Evolutionary conservation across 164 flowering plant species (phyloP).

Genomic region (Dillenia turbinata): DNA sequence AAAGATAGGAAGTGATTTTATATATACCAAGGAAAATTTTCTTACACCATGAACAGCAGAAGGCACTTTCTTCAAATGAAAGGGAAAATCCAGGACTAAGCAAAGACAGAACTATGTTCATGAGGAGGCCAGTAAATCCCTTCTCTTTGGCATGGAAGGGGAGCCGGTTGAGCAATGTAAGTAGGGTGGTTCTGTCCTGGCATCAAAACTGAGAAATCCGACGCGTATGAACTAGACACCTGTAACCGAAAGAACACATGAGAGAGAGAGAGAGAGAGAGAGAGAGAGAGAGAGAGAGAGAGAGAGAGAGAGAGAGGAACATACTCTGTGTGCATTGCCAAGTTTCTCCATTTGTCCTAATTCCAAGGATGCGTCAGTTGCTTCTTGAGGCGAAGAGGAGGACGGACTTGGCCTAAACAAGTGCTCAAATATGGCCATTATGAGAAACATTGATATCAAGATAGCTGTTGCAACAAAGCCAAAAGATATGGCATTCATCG

Average conservation of each 20-base stretch:
- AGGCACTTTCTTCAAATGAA: too few species aligned
- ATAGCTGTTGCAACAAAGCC: conserved; percentile 95
- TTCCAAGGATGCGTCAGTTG: conserved; percentile 21
- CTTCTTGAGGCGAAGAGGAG: conserved; percentile 32
- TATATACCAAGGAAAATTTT: too few species aligned
- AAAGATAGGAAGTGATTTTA: too few species aligned
- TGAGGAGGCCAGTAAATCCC: conserved; percentile 66
- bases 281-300: background rate
- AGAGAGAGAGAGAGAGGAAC: conserved; percentile 9
- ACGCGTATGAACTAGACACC: conserved; percentile 37
- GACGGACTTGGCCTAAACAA: conserved; percentile 53
- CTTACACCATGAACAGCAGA: too few species aligned
- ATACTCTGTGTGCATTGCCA: conserved; percentile 34
- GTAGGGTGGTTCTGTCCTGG: conserved; percentile 78
- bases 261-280: background rate
- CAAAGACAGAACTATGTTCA: conserved; percentile 26
- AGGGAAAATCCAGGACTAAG: background rate
- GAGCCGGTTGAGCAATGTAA: conserved; percentile 83
- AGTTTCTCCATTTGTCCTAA: conserved; percentile 36
- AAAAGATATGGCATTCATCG: conserved; percentile 82
- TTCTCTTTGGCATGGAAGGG: conserved; percentile 75
- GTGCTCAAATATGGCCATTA: conserved; percentile 91
- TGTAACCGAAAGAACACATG: conserved; percentile 19
- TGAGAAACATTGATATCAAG: conserved; percentile 77
- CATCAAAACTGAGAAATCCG: conserved; percentile 81